Evolutionary conservation across 768 basidiomycete species (phyloP).

Genomic region (Trametes villosa): DNA sequence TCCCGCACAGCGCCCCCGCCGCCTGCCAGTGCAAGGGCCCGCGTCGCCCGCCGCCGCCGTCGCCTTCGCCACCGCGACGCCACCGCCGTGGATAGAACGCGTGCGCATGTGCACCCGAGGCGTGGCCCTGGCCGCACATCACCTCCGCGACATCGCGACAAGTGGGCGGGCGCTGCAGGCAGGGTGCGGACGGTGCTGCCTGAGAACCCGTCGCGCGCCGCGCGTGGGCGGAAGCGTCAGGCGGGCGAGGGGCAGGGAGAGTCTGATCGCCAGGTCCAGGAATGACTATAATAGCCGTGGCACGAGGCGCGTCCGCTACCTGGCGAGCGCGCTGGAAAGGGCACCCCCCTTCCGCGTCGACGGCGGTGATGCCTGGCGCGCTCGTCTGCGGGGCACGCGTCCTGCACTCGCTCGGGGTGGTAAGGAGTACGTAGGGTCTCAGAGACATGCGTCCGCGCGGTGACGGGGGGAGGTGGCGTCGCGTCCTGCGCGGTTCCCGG

Average conservation of each 20-base stretch:
- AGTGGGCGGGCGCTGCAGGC: neutral
- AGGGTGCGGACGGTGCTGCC: neutral
- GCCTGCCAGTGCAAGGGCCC: neutral
- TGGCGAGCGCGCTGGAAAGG: neutral
- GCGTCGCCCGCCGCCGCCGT: conserved; percentile 1
- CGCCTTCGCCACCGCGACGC: neutral
- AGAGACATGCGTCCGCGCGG: neutral
- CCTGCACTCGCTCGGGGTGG: conserved; percentile 1
- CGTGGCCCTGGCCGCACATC: neutral
- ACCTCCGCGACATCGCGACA: neutral
- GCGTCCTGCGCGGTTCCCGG: neutral
- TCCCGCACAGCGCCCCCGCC: neutral
- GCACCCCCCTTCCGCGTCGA: conserved; percentile 2
- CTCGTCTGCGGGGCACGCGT: conserved; percentile 1
- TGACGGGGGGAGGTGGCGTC: neutral
- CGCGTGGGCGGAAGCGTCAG: neutral
- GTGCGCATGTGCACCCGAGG: neutral
- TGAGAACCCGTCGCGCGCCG: conserved; percentile 5
- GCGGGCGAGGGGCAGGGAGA: neutral
- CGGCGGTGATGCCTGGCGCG: neutral
- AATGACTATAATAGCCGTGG: conserved; percentile 11
- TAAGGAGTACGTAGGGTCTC: conserved; percentile 19
- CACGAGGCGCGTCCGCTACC: conserved; percentile 4
- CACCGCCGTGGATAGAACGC: neutral
- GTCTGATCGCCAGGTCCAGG: conserved; percentile 9